Base-by-base conservation (phyloP, 345 rosid species). In the Noccaea caerulescens region DNA sequence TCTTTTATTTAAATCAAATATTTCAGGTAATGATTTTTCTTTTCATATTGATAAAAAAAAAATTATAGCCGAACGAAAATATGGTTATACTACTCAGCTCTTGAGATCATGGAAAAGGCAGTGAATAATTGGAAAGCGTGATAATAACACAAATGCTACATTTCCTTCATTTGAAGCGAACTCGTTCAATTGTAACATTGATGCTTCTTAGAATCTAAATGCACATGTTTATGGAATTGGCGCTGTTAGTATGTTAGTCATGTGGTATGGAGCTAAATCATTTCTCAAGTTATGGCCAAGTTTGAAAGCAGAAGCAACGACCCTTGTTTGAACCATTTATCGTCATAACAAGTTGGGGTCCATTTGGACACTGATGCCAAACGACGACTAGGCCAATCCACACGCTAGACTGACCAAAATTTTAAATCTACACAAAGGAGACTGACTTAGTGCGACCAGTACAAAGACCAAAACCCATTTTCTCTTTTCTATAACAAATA, bases 81-180 rank as follows among this genome's bases (percentile, higher is more conserved):
- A 36, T 57, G 27, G 7, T 32, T 32, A n/a, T 3, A 16, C 52
- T 8, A 16, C 27, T 14, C 32, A 57, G 62, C 62, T 57, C 62
- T 37, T 57, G 45, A 18, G 45, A 58, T 58, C 18, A 38, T 10
- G 32, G 45, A 58, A 23, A 58, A 58, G 62, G 10, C 62, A 10
- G 10, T 37, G 38, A 16, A 57, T 36, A 56, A 27, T 11, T 13
- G 16, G 16, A 51, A 23, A 53, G 39, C 8, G 20, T 54, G 58
- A 38, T 1, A 8, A 8, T 36, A 36, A 36, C 44, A 36, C 59
- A 54, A 7, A 39, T 34, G 12, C 27, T 14, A 36, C 61, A 3
- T 34, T 27, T 0, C 8, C 30, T 14, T 56, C 6, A 5, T 38
- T n/a, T 37, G 8, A 56, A 56, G 30, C 16, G 27, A 23, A 25